Conservation (phyloP, 2,329 filamentous ascomycete genomes). For the Penicillium psychrosexuale region DNA sequence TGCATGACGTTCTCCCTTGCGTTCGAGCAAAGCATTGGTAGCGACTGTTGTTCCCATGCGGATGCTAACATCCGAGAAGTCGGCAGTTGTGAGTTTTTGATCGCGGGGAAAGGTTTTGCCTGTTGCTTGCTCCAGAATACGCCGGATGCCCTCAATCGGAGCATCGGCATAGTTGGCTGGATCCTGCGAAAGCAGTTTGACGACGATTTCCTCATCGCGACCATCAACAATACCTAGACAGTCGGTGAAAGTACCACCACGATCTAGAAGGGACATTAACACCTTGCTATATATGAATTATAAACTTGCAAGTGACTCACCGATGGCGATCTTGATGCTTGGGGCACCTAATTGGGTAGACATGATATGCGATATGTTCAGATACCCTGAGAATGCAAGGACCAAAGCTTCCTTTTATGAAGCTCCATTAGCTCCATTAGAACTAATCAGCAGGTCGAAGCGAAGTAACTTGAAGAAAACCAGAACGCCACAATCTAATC, state of each 20-base stretch:
- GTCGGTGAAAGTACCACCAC: conserved; percentile 89
- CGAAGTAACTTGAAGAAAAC: neutral
- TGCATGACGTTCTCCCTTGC: conserved; percentile 79
- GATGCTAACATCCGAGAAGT: conserved; percentile 54
- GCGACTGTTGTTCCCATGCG: conserved; percentile 91
- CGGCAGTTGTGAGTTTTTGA: conserved; percentile 40
- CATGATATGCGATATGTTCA: conserved; percentile 4
- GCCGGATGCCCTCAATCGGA: conserved; percentile 83
- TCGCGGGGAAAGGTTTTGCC: conserved; percentile 53
- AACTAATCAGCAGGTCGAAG: conserved; percentile 5
- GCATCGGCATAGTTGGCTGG: conserved; percentile 88
- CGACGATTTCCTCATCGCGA: conserved; percentile 69
- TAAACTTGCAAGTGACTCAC: neutral
- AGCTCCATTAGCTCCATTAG: no score
- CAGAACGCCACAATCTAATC: neutral
- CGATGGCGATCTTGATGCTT: conserved; percentile 21
- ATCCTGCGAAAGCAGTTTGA: conserved; percentile 86
- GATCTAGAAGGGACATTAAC: conserved; percentile 40
- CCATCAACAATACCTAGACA: conserved; percentile 77
- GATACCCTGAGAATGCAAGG: neutral
- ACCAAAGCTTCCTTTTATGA: conserved; percentile 6
- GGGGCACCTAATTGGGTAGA: conserved; percentile 13
- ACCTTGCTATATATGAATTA: neutral
- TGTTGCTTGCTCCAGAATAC: conserved; percentile 75
- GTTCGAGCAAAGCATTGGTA: conserved; percentile 80